phyloP scores from a whole-genome alignment of 306 rosid genomes.

The Psophocarpus tetragonolobus region DNA sequence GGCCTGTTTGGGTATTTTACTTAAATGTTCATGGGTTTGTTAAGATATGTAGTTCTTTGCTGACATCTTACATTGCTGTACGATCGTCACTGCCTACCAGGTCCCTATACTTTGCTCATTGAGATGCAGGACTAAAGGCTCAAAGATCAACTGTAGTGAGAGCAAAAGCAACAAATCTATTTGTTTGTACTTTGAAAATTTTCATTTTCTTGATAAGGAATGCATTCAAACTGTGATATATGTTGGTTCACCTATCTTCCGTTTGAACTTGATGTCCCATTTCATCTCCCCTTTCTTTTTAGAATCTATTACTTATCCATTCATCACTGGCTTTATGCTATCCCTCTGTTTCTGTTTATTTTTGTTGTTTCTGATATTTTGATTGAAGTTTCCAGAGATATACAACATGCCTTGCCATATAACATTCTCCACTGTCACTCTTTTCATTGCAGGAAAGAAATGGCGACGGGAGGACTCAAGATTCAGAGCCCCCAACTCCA shows the following conservation, averaged over 20 bases:
- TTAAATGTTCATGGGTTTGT: not conserved
- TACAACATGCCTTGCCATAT: not conserved
- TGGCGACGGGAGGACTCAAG: conserved; percentile 70
- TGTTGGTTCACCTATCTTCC: not conserved
- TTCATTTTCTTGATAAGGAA: not conserved
- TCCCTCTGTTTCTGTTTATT: not conserved
- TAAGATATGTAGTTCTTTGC: not conserved
- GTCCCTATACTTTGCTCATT: not conserved
- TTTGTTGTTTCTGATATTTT: not conserved
- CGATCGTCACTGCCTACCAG: not conserved
- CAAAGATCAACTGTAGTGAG: not conserved
- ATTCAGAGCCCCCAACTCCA: conserved; percentile 95
- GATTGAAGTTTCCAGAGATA: conserved; percentile 17
- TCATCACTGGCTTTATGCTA: conserved; percentile 1
- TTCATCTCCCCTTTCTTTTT: conserved; percentile 6
- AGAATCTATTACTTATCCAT: not conserved
- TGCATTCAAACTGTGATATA: not conserved
- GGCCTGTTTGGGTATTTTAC: not conserved
- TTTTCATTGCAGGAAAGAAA: conserved; percentile 74
- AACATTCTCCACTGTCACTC: conserved; percentile 23
- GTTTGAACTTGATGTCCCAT: not conserved
- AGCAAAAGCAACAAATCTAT: not conserved
- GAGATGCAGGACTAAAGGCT: conserved; percentile 6
- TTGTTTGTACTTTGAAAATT: not conserved
- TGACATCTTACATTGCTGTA: not conserved